Evolutionary conservation across 2,329 filamentous ascomycete species (phyloP), one percentile per base, ranked within the genome.

Genomic region (Fusarium anguioides): DNA sequence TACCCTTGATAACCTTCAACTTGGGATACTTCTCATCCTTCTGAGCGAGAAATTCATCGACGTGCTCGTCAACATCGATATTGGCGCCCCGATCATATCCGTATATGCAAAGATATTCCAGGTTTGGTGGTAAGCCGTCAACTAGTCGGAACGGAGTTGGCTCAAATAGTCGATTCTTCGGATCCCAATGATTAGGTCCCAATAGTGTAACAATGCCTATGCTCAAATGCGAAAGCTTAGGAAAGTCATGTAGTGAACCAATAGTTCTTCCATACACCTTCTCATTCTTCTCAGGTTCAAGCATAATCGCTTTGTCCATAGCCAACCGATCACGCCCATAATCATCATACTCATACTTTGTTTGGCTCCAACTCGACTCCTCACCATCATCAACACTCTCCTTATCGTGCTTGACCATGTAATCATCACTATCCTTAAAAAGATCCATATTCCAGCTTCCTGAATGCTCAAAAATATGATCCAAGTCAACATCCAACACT

Each of bases 341-440:
- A 1, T 6, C 5, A 14, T 21, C 49, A n/a, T 24, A 20, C 15
- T 42, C 10, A 20, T 29, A 4, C 6, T 7, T n/a, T 8, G 11
- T 6, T 1, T 21, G 3, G n/a, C n/a, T n/a, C 36, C 47, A 27
- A 11, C 29, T 0, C 0, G 8, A 5, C 11, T 10, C 7, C 3
- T 31, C 20, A 3, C 29, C 18, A 23, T 23, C 20, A 8, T 36
- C 18, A 6, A 10, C 26, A 4, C 2, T 1, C 26, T 18, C 17
- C 18, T n/a, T 27, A 27, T n/a, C n/a, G n/a, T n/a, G n/a, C n/a
- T n/a, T n/a, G n/a, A n/a, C n/a, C n/a, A n/a, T n/a, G n/a, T n/a
- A n/a, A n/a, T n/a, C n/a, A n/a, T n/a, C n/a, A n/a, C n/a, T n/a
- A n/a, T n/a, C n/a, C n/a, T n/a, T n/a, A n/a, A n/a, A n/a, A n/a